Evolutionary conservation across 2,329 filamentous ascomycete species (phyloP).

Genomic region (Fusarium chuoi): DNA sequence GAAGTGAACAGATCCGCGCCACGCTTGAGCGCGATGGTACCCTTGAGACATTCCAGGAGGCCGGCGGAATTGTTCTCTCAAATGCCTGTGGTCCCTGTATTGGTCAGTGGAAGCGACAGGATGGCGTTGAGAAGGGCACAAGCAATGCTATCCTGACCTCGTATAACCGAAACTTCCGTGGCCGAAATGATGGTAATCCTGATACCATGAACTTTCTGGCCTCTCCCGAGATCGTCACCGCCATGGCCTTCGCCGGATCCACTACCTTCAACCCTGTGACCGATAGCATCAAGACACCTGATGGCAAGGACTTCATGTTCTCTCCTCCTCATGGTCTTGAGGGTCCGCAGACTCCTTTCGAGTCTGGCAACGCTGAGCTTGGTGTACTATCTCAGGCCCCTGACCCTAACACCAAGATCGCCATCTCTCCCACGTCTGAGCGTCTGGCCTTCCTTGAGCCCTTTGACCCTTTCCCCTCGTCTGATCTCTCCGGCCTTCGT

Average conservation of each 20-base stretch:
- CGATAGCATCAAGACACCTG: slow-evolving; percentile 82
- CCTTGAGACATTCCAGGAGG: slow-evolving; percentile 94
- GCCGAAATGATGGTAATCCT: slow-evolving; percentile 95
- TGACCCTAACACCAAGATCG: slow-evolving; percentile 75
- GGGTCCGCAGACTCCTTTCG: slow-evolving; percentile 74
- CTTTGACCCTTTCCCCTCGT: slow-evolving; percentile 82
- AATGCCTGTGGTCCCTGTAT: slow-evolving; percentile 96
- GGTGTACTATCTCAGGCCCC: slow-evolving; percentile 77
- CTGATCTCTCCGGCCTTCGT: slow-evolving; percentile 79
- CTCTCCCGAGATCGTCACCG: slow-evolving; percentile 95
- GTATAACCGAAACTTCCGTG: slow-evolving; percentile 98
- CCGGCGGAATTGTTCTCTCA: slow-evolving; percentile 92
- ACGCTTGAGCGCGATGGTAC: slow-evolving; percentile 92
- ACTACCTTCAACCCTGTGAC: slow-evolving; percentile 98
- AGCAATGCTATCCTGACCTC: slow-evolving; percentile 95
- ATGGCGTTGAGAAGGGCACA: slow-evolving; percentile 84
- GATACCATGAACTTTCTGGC: slow-evolving; percentile 99
- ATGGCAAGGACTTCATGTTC: slow-evolving; percentile 87
- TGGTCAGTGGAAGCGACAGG: slow-evolving; percentile 94
- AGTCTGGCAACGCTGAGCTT: slow-evolving; percentile 78
- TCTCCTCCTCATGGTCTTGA: slow-evolving; percentile 78
- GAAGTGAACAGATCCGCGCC: slow-evolving; percentile 95
- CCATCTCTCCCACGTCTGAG: slow-evolving; percentile 86
- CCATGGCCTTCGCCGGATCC: slow-evolving; percentile 90
- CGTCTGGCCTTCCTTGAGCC: slow-evolving; percentile 92